These are phyloP conservation scores for Gossypium turneri DNA, from an alignment of 345 rosid species.

Conservation along the genomic window DNA sequence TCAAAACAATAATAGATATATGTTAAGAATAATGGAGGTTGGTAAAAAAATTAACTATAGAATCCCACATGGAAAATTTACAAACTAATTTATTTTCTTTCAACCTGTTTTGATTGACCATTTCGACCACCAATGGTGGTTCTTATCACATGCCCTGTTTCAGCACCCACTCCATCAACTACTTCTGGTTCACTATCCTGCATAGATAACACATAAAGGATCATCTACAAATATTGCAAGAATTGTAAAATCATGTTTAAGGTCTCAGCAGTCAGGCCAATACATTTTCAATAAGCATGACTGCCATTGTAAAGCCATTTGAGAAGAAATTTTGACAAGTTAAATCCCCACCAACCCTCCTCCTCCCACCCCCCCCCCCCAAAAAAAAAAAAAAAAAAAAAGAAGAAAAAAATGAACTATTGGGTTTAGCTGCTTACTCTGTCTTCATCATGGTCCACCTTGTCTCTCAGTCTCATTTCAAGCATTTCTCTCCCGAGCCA, in stretches of 20 bases:
- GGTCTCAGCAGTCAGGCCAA: background rate
- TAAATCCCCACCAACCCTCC: background rate
- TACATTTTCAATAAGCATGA: background rate
- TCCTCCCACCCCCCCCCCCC: background rate
- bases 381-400: too few relatives aligned
- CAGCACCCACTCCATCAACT: conserved; percentile 82
- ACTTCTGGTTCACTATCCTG: conserved; percentile 95
- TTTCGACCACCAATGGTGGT: conserved; percentile 85
- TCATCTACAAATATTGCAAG: background rate
- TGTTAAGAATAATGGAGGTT: conserved; percentile 1
- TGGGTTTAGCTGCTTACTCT: conserved; percentile 45
- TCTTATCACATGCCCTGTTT: conserved; percentile 86
- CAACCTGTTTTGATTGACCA: conserved; percentile 89
- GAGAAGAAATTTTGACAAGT: background rate
- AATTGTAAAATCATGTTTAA: background rate
- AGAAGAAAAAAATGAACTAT: background rate
- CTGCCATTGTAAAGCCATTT: background rate
- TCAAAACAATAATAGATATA: conserved; percentile 16
- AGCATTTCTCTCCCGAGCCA: conserved; percentile 95
- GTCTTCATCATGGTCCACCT: conserved; percentile 74
- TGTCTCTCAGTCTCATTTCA: conserved; percentile 87
- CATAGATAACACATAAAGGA: conserved; percentile 16
- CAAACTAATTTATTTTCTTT: background rate
- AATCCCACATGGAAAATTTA: background rate
- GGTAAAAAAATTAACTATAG: background rate